Base-by-base conservation (phyloP, 2,329 filamentous ascomycete genomes). In the Neofusicoccum sp. region DNA sequence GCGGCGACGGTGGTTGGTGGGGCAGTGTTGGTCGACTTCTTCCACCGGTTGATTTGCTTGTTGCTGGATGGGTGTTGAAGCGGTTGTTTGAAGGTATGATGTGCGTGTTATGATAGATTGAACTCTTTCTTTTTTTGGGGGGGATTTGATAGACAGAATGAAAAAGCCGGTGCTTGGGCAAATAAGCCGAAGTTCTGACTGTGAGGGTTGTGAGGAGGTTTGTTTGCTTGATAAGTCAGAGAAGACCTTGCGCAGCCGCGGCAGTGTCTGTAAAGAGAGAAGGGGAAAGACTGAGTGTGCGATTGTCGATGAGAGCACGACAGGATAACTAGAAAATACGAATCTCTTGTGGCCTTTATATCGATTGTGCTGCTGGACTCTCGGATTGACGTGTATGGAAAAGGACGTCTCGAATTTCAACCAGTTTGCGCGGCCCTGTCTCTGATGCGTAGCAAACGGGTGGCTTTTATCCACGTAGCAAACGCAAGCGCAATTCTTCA, bases 401-500 rank as follows among this genome's bases (percentile, higher is more conserved):
- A 28, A 16, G 28, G 38, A 28, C 30, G 24, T 4, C 7, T 7
- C 43, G 16, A 38, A 56, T 43, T 30, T 56, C 26, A 33, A 28
- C n/a, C 33, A 31, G 51, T 56, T 56, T 56, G 51, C 51, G n/a
- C 33, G 36, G 43, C 36, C 51, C 43, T 56, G 16, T 7, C 38
- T 43, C 20, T 31, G 24, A 9, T 20, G 14, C n/a, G 51, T 41
- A 56, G 51, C 51, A 56, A 56, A 56, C 51, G 38, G 26, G 26
- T 43, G 24, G 49, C n/a, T 11, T 43, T 38, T 20, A n/a, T 14
- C 38, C 24, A 28, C 4, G 36, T 43, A 56, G 51, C 51, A 56
- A 56, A 56, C 51, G 51, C 36, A 33, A 56, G 38, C 51, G 38
- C 51, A 56, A 11, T 41, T 43, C 36, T 56, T 54, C 51, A 43